Percentiles rank a stretch among this genome's conserved stretches.
phyloP scores from a whole-genome alignment of 345 rosid species.

The Populus davidiana region DNA sequence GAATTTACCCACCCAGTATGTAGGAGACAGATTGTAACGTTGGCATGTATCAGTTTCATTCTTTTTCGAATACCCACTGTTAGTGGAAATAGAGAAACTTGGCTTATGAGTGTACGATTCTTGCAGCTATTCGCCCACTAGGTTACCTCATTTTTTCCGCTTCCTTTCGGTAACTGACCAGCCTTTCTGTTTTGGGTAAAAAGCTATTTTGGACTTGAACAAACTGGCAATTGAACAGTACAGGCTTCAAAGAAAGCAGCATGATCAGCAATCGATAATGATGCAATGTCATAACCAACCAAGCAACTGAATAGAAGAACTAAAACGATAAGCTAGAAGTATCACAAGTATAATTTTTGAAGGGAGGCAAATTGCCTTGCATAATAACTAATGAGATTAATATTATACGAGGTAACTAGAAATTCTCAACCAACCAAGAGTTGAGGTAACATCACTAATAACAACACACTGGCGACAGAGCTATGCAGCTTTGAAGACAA shows the following conservation, averaged over 20 bases:
- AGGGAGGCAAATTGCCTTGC: too few relatives aligned
- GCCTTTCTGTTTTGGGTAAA: too few relatives aligned
- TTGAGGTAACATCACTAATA: neutral
- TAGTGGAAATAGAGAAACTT: neutral
- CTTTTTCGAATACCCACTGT: neutral
- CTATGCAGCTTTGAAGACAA: neutral
- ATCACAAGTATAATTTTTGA: too few relatives aligned
- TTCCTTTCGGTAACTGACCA: neutral
- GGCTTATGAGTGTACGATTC: neutral
- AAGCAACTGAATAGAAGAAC: too few relatives aligned
- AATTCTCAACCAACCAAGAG: neutral
- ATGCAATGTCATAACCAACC: too few relatives aligned
- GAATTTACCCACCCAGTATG: neutral
- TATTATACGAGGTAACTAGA: too few relatives aligned
- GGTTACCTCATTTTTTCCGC: neutral
- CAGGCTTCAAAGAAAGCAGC: neutral
- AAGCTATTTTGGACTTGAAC: neutral
- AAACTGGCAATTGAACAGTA: neutral
- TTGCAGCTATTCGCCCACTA: neutral
- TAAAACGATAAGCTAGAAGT: too few relatives aligned
- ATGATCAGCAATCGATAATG: neutral
- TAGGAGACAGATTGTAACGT: slow-evolving; percentile 1
- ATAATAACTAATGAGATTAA: too few relatives aligned
- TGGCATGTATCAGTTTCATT: neutral
- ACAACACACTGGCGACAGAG: neutral